phyloP scores from a whole-genome alignment of 148 eudicot genomes.

The Bassia scoparia region DNA sequence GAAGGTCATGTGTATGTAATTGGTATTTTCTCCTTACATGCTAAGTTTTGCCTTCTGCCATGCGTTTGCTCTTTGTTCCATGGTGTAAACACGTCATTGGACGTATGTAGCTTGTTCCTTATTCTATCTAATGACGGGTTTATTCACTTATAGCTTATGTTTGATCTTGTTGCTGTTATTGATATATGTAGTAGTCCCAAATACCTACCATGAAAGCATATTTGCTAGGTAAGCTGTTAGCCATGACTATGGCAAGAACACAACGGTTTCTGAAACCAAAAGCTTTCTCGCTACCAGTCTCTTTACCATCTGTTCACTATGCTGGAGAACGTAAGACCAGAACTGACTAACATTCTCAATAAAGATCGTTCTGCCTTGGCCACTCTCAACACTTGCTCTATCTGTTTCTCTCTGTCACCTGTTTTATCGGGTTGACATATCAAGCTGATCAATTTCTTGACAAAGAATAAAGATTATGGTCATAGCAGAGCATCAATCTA shows the following conservation, averaged over 20 bases:
- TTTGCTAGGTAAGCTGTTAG: constrained; percentile 97
- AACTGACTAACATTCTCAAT: constrained; percentile 9
- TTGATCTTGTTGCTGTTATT: too few relatives aligned
- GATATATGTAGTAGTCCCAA: constrained; percentile 82
- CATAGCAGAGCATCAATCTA: constrained; percentile 94
- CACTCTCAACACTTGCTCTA: not conserved
- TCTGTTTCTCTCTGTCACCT: constrained; percentile 19
- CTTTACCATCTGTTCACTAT: constrained; percentile 86
- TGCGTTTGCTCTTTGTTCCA: not conserved
- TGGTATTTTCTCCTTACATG: not conserved
- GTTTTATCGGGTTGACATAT: constrained; percentile 80
- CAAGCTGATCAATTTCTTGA: constrained; percentile 91
- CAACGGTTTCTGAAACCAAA: constrained; percentile 92
- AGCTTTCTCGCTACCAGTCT: constrained; percentile 98
- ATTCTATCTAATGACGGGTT: not conserved
- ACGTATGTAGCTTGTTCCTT: not conserved
- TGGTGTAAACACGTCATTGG: not conserved
- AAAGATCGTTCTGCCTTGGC: not conserved
- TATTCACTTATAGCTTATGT: constrained; percentile 5
- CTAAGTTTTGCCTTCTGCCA: not conserved
- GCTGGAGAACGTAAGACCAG: constrained; percentile 90
- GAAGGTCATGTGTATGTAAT: constrained; percentile 80
- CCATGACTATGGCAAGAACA: constrained; percentile 77
- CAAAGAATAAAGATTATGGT: constrained; percentile 99
- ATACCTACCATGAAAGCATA: constrained; percentile 95